These are phyloP conservation scores for Lentinula lateritia DNA, from an alignment of 768 basidiomycete species.

Conservation along the genomic window DNA sequence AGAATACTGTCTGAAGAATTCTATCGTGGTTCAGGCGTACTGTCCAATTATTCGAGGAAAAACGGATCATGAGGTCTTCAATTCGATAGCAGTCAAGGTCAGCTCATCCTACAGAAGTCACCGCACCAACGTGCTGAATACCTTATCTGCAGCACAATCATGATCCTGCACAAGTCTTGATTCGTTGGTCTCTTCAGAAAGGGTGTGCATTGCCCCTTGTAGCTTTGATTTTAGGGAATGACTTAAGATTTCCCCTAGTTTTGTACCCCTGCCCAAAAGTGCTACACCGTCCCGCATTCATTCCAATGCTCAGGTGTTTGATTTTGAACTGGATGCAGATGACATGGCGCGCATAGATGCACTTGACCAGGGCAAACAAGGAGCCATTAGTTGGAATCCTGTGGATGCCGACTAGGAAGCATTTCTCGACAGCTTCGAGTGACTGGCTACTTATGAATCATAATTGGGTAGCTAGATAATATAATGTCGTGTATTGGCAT, in stretches of 20 bases:
- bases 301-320: slow-evolving; percentile 69
- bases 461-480: background rate
- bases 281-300: slow-evolving; percentile 62
- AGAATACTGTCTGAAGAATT: slow-evolving; percentile 58
- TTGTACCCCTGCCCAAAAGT: slow-evolving; percentile 80
- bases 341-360: slow-evolving; percentile 64
- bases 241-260: slow-evolving; percentile 34
- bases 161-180: slow-evolving; percentile 72
- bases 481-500: too few species aligned
- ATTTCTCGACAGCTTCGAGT: background rate
- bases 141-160: slow-evolving; percentile 39
- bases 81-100: slow-evolving; percentile 56
- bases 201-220: slow-evolving; percentile 38
- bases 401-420: slow-evolving; percentile 42
- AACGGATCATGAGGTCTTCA: slow-evolving; percentile 49
- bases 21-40: slow-evolving; percentile 68
- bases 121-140: background rate
- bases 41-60: slow-evolving; percentile 67
- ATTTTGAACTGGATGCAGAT: slow-evolving; percentile 61
- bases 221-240: background rate
- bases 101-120: slow-evolving; percentile 3
- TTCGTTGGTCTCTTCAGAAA: slow-evolving; percentile 88
- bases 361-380: slow-evolving; percentile 68
- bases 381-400: slow-evolving; percentile 83
- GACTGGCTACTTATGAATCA: background rate